Conservation (phyloP, 2,329 filamentous ascomycete genomes). For the Myriosclerotinia duriaeana region DNA sequence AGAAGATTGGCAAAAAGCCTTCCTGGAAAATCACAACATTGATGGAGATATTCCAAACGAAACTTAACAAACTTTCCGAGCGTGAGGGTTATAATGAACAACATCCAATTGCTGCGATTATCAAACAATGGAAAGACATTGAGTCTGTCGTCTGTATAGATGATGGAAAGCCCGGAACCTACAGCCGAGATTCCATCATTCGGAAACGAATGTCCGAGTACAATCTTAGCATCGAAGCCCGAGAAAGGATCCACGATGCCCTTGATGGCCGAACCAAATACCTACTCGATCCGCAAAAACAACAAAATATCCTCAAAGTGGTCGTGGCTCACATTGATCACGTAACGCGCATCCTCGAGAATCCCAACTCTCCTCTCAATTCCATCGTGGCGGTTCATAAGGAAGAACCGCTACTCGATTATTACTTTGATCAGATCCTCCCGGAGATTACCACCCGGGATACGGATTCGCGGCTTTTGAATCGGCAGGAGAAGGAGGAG, state of each 20-base stretch:
- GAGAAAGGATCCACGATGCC: conserved; percentile 37
- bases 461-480: conserved; percentile 28
- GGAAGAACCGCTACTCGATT: conserved; percentile 51
- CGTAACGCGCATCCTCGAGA: conserved; percentile 48
- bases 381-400: conserved; percentile 47
- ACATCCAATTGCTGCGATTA: conserved; percentile 26
- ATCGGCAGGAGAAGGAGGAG: conserved; percentile 31
- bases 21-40: conserved; percentile 37
- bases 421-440: conserved; percentile 52
- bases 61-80: conserved; percentile 27
- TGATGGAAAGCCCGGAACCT: conserved; percentile 4
- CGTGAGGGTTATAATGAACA: conserved; percentile 17
- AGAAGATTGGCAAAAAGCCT: conserved; percentile 33
- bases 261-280: conserved; percentile 33
- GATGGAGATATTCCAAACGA: conserved; percentile 38
- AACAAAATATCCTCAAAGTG: conserved; percentile 33
- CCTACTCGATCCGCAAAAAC: conserved; percentile 27
- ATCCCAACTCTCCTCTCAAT: conserved; percentile 42
- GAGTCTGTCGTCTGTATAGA: conserved; percentile 27
- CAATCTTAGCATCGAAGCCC: conserved; percentile 29
- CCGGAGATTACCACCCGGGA: conserved; percentile 43
- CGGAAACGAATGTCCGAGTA: conserved; percentile 16
- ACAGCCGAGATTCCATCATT: too few species aligned
- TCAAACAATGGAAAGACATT: conserved; percentile 30
- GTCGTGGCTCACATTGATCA: conserved; percentile 35